phyloP scores from a whole-genome alignment of 2,329 filamentous ascomycete genomes.

The Penicillium rolfsii region DNA sequence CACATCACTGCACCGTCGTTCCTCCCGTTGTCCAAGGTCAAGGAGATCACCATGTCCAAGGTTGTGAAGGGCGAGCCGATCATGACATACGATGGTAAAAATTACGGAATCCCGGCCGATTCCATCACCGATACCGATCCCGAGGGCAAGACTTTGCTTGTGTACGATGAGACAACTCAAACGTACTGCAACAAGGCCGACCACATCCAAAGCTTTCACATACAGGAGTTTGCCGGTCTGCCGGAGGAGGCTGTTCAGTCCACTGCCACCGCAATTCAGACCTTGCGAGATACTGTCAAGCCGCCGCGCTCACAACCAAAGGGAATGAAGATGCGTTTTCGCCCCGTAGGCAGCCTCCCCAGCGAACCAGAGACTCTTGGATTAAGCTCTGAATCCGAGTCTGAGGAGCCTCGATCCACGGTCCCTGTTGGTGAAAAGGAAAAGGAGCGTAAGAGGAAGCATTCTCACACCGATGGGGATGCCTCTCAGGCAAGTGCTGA shows the following conservation, averaged over 20 bases:
- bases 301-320: constrained; percentile 47
- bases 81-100: constrained; percentile 46
- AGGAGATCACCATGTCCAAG: constrained; percentile 49
- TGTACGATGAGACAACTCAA: constrained; percentile 43
- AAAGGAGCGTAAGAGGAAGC: constrained; percentile 46
- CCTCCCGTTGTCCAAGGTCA: constrained; percentile 49
- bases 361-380: constrained; percentile 41
- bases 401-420: constrained; percentile 39
- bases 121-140: constrained; percentile 34
- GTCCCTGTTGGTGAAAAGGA: constrained; percentile 32
- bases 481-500: constrained; percentile 26
- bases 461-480: constrained; percentile 37
- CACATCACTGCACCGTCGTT: constrained; percentile 52
- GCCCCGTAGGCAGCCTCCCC: constrained; percentile 45
- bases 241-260: constrained; percentile 26
- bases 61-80: constrained; percentile 47
- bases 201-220: constrained; percentile 39
- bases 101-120: constrained; percentile 46
- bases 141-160: constrained; percentile 38
- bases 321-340: constrained; percentile 51
- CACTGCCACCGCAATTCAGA: constrained; percentile 31
- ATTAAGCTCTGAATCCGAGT: constrained; percentile 44
- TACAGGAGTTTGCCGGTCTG: constrained; percentile 43
- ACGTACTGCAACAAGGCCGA: constrained; percentile 36
- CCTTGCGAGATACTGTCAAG: constrained; percentile 37